Evolutionary conservation across 164 flowering plant genomes (phyloP).

Genomic region (Magnolia changhungtana): DNA sequence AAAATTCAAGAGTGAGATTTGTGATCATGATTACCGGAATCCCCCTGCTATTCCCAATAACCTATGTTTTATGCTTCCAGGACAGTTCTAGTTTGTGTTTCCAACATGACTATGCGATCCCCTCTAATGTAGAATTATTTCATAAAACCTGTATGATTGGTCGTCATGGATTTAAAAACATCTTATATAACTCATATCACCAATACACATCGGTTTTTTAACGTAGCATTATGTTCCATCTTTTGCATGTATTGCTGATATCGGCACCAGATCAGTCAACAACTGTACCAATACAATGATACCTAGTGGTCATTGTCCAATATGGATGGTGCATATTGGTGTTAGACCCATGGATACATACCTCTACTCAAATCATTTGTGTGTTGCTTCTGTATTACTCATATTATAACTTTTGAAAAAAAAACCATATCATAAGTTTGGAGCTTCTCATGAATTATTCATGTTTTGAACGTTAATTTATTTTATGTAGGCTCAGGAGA

Average conservation of each 20-base stretch:
- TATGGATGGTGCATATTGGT: no score
- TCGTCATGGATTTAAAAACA: no score
- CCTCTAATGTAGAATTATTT: not conserved
- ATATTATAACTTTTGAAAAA: not conserved
- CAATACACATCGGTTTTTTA: no score
- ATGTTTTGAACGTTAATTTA: not conserved
- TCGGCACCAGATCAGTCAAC: no score
- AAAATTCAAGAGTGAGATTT: not conserved
- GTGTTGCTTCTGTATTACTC: not conserved
- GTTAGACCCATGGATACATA: not conserved
- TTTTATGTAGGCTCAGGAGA: conserved; percentile 71
- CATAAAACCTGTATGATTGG: no score
- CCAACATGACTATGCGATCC: not conserved
- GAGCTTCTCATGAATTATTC: not conserved
- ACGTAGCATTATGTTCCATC: no score
- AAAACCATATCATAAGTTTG: not conserved
- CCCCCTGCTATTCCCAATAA: not conserved
- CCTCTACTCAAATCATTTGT: not conserved
- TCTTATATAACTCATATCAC: no score
- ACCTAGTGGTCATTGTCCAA: no score
- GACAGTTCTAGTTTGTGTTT: not conserved
- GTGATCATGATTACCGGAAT: not conserved
- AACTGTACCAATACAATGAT: no score
- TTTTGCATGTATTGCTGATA: no score
- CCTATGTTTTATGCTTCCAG: not conserved